Evolutionary conservation across 768 basidiomycete species (phyloP), one percentile per base, ranked within the genome.

Genomic region (Lepiota venenata): DNA sequence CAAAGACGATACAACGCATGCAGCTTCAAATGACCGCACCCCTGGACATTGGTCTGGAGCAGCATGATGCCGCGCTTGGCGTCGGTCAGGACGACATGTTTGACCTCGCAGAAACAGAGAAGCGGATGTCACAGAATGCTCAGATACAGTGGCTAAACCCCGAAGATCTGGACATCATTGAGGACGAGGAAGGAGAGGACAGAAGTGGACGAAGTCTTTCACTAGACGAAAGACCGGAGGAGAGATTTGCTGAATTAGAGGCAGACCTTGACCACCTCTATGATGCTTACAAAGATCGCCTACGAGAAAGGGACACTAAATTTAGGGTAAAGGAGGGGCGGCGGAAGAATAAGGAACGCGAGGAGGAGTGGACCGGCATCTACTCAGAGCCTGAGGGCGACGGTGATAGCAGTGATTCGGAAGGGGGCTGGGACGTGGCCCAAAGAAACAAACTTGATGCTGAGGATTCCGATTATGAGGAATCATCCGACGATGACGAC

Each of bases 21-120:
- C 97, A 98, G 66, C 78, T 98, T 43, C 88, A 91, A 65, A 99
- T 99, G 97, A 91, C 90, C 11, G 93, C 93, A 16, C 97, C 97
- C n/a, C 74, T 95, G 60, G 97, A 98, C 62, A 94, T 98, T 59
- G 95, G 94, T 66, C 69, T 94, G 56, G 91, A 93, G 63, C 88
- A 89, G 61, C 76, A 80, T 49, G 93, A 96, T 59, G 72, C 82
- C 2, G 77, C 88, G 15, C 76, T 96, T 15, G 76, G 72, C n/a
- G 65, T 81, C 20, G 91, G 90, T 5, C 87, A 89, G 62, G 88
- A 86, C 21, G 94, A 98, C 61, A 74, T 97, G 20, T 98, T 98
- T 63, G 92, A 95, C 63, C 79, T 98, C 39, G 83, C 74, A 46
- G 74, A 78, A 41, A 80, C 84, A 4, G 84, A 87, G 66, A 65